Evolutionary conservation across 2,329 filamentous ascomycete genomes (phyloP), one percentile per base, ranked within the genome.

Genomic region (Podosphaera leucotricha): DNA sequence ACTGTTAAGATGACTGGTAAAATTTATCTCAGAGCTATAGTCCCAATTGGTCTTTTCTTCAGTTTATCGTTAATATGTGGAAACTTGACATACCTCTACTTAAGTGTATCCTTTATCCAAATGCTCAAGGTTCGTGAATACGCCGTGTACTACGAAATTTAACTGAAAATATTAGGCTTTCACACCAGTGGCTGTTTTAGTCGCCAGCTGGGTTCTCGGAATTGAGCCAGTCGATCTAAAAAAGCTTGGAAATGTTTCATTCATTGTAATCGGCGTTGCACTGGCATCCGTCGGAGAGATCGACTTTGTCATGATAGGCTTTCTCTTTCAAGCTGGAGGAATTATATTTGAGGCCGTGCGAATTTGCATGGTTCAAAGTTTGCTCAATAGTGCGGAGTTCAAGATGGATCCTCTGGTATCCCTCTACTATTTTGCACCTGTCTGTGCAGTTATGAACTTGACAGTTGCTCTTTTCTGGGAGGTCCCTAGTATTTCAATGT

Each of bases 231-330:
- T 84, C 44, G 92, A 85, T 65, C 60, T 90, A 53, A 86, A 77
- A 66, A 80, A 84, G 41, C 78, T 98, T 55, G 72, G 82, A 59
- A 98, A 98, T 59, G 86, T 98, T 49, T 90, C 82, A 37, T 72
- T 87, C 59, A 98, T 98, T 55, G 90, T 95, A 43, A 62, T 95
- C 44, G 90, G 90, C 68, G 86, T 95, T 54, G 68, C 94, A 52
- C 84, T 98, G 57, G 90, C 90, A 42, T 93, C 87, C 1, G 73
- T 92, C 50, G 90, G 90, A 56, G 90, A 98, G 67, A 92, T 98
- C 62, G 77, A 86, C 60, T 98, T 98, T 59, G 80, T 83, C 55
- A 66, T 80, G 62, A 68, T 73, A 51, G 82, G 82, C 50, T 80
- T 90, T 63, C 60, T 85, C 50, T 85, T 75, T 69, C 83, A 90